Evolutionary conservation across 306 rosid species (phyloP).

Genomic region (Fragaria vesca): DNA sequence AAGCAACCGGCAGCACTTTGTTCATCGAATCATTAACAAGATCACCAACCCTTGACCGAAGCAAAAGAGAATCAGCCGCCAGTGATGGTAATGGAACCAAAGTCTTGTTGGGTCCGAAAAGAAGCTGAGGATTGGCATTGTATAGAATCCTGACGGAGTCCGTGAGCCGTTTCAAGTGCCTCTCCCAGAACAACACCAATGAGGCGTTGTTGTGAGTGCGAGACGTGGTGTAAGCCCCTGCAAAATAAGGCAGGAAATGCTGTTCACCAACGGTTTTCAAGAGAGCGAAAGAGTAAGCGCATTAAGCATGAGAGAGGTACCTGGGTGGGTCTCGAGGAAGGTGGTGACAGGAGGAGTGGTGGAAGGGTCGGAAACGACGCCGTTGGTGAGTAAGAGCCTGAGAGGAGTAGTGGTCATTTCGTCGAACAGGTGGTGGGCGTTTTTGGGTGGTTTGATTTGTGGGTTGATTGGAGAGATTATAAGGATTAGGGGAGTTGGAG

Average conservation of each 20-base stretch:
- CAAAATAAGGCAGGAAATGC: background rate
- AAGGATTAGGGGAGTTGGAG: too few species aligned
- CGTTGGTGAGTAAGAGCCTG: constrained; percentile 64
- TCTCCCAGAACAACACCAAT: constrained; percentile 69
- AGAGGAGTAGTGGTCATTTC: constrained; percentile 23
- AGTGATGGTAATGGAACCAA: constrained; percentile 21
- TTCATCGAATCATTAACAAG: constrained; percentile 52
- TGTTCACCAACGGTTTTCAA: background rate
- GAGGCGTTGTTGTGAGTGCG: constrained; percentile 76
- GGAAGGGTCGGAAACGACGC: constrained; percentile 42
- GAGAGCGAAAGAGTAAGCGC: background rate
- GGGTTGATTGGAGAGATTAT: too few species aligned
- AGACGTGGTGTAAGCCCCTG: constrained; percentile 92
- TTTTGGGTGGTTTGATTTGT: background rate
- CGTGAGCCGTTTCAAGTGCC: constrained; percentile 70
- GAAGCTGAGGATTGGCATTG: constrained; percentile 48
- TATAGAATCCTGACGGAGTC: constrained; percentile 57
- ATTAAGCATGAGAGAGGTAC: constrained; percentile 17
- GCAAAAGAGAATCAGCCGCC: constrained; percentile 20
- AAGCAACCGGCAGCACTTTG: constrained; percentile 52
- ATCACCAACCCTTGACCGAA: constrained; percentile 45
- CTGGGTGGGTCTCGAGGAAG: constrained; percentile 72
- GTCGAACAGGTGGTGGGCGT: background rate
- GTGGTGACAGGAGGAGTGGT: constrained; percentile 53
- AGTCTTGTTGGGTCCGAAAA: constrained; percentile 39